Percentiles rank a stretch among this genome's conserved stretches.
phyloP scores from a whole-genome alignment of 176 grass and related monocot species.

The Musa beccarii region DNA sequence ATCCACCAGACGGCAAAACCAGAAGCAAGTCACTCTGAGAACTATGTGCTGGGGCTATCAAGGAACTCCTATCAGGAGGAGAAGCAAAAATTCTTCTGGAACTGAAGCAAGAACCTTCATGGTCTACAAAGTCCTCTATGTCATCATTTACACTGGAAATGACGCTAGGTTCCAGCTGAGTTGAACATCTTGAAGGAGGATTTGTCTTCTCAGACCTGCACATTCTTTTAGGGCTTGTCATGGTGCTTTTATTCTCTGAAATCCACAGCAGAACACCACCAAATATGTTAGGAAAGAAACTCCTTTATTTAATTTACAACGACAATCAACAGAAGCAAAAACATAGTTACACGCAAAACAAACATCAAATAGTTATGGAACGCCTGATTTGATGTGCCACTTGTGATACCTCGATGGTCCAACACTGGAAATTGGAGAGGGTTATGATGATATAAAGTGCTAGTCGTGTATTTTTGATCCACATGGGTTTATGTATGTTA shows the following conservation, averaged over 20 bases:
- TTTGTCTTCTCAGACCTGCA: slow-evolving; percentile 22
- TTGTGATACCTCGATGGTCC: too few relatives aligned
- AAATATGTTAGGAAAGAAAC: neutral
- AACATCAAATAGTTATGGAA: neutral
- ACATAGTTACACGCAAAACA: neutral
- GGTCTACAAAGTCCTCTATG: neutral
- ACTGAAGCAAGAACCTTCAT: slow-evolving; percentile 17
- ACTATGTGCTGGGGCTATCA: slow-evolving; percentile 4
- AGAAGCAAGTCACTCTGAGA: slow-evolving; percentile 8
- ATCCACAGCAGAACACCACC: slow-evolving; percentile 19
- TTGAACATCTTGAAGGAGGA: slow-evolving; percentile 25
- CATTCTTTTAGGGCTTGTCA: slow-evolving; percentile 55
- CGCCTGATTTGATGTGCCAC: neutral
- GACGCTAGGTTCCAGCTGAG: slow-evolving; percentile 24
- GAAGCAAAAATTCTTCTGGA: neutral
- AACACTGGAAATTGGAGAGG: too few relatives aligned
- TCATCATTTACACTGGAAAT: slow-evolving; percentile 19
- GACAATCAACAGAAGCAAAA: neutral
- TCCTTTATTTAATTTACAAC: neutral
- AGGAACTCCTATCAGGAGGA: slow-evolving; percentile 1
- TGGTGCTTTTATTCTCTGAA: slow-evolving; percentile 34
- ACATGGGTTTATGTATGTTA: too few relatives aligned
- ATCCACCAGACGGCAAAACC: neutral
- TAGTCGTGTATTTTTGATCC: too few relatives aligned
- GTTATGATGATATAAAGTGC: too few relatives aligned